Evolutionary conservation across 2,329 filamentous ascomycete genomes (phyloP).

Genomic region (Fusarium haematococcum): DNA sequence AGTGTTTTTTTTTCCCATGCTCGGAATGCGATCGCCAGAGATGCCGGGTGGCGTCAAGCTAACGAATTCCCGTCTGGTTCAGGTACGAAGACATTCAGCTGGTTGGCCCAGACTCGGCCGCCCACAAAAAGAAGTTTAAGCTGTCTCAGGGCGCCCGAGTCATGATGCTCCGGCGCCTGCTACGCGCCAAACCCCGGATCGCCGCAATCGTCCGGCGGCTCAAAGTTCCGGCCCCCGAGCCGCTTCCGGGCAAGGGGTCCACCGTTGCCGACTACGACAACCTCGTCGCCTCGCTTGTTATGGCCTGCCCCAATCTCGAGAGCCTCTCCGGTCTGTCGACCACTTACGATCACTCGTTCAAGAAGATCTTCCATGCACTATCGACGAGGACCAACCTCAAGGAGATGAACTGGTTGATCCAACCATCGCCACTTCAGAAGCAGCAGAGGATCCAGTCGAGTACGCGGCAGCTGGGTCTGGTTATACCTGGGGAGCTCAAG

Average conservation of each 20-base stretch:
- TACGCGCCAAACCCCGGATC: constrained; percentile 64
- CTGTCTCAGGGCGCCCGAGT: constrained; percentile 64
- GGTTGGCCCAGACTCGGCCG: constrained; percentile 65
- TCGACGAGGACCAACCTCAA: constrained; percentile 67
- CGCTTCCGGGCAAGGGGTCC: constrained; percentile 49
- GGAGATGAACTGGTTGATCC: constrained; percentile 71
- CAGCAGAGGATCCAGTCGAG: constrained; percentile 47
- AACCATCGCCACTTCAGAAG: constrained; percentile 46
- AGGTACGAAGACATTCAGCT: constrained; percentile 71
- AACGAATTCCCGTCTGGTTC: constrained; percentile 9
- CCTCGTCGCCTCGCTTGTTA: constrained; percentile 69
- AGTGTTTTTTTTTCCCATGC: constrained; percentile 41
- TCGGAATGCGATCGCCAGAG: constrained; percentile 5
- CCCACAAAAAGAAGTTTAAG: constrained; percentile 70
- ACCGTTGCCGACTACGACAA: constrained; percentile 65
- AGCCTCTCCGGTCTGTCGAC: constrained; percentile 66
- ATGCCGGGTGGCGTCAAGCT: constrained; percentile 21
- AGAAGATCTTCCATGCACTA: constrained; percentile 68
- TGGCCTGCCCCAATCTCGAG: constrained; percentile 75
- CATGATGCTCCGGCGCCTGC: constrained; percentile 67
- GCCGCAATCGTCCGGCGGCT: constrained; percentile 67
- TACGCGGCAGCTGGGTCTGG: constrained; percentile 47
- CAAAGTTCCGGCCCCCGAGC: constrained; percentile 63
- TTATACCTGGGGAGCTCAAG: constrained; percentile 47
- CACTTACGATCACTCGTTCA: constrained; percentile 67